A percentile compares a stretch with the other conserved stretches of the same genome.
Conservation (phyloP, 306 rosid species). For the Dryas octopetala region DNA sequence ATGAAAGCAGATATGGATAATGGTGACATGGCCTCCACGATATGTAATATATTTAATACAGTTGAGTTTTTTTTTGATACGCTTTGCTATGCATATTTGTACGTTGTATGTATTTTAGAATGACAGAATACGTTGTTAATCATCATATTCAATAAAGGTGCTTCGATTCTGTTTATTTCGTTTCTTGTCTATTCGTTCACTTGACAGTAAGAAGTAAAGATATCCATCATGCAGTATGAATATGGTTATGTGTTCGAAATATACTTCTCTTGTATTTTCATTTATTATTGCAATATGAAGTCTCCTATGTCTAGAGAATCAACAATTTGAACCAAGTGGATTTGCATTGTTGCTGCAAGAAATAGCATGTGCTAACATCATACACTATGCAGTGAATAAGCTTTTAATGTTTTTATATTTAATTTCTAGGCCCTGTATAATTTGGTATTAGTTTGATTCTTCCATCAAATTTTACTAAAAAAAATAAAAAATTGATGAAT, state of each 20-base stretch:
- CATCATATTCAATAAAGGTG: background rate
- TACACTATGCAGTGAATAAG: too few species aligned
- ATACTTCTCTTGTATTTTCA: slow-evolving; percentile 21
- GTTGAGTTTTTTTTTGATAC: slow-evolving; percentile 24
- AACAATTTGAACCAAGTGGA: background rate
- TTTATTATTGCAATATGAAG: background rate
- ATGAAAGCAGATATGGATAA: slow-evolving; percentile 33
- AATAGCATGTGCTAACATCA: background rate
- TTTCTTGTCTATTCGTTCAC: slow-evolving; percentile 1
- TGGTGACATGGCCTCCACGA: slow-evolving; percentile 25
- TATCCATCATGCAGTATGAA: background rate
- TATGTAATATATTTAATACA: slow-evolving; percentile 34
- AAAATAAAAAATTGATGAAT: background rate
- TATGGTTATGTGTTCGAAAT: background rate
- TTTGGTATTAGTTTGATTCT: background rate
- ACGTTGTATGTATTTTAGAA: slow-evolving; percentile 23
- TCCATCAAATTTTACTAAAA: background rate
- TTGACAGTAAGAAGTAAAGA: background rate
- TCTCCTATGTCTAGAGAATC: background rate
- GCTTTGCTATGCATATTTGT: slow-evolving; percentile 23
- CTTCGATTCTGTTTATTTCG: background rate
- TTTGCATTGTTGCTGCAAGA: background rate
- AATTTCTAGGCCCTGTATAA: background rate
- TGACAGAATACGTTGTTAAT: slow-evolving; percentile 12
- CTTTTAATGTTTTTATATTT: background rate